These are phyloP conservation scores for Hygrocybe punicea DNA, from an alignment of 768 basidiomycete species.

Conservation along the genomic window DNA sequence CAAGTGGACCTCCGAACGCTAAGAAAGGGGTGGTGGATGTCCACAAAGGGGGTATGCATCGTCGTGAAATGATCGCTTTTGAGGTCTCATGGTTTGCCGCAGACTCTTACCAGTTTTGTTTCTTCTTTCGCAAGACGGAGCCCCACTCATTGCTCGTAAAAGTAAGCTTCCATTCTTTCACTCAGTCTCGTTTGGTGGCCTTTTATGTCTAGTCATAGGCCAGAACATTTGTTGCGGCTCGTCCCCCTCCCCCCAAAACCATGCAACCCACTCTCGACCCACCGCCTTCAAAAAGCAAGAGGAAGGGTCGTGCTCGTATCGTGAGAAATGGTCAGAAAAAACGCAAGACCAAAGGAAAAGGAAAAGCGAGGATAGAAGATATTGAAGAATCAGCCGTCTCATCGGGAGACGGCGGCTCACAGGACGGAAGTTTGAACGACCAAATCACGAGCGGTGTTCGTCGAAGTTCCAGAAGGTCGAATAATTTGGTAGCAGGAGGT, in stretches of 20 bases:
- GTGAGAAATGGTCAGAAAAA: slow-evolving; percentile 1
- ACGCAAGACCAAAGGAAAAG: slow-evolving; percentile 40
- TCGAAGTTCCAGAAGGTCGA: slow-evolving; percentile 33
- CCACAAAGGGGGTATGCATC: slow-evolving; percentile 69
- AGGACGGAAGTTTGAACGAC: slow-evolving; percentile 19
- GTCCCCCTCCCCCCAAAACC: slow-evolving; percentile 18
- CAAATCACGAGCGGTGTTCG: slow-evolving; percentile 19
- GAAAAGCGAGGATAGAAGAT: slow-evolving; percentile 21
- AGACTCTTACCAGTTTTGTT: slow-evolving; percentile 90
- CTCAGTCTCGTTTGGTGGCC: slow-evolving; percentile 1
- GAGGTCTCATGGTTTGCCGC: slow-evolving; percentile 7
- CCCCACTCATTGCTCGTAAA: slow-evolving; percentile 80
- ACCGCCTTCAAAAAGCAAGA: slow-evolving; percentile 10
- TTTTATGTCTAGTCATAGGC: slow-evolving; percentile 25
- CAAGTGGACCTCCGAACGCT: slow-evolving; percentile 38
- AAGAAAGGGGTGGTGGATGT: slow-evolving; percentile 77
- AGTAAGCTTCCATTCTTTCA: slow-evolving; percentile 39
- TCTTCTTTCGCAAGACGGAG: slow-evolving; percentile 81
- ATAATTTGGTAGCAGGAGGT: slow-evolving; percentile 22
- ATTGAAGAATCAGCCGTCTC: slow-evolving; percentile 20
- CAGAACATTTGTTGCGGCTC: slow-evolving; percentile 38
- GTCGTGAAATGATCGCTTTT: background rate
- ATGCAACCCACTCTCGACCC: background rate
- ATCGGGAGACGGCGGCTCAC: slow-evolving; percentile 23
- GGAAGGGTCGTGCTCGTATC: slow-evolving; percentile 10